Conservation (phyloP, 2,329 filamentous ascomycete species). For the Myotisia sp. region DNA sequence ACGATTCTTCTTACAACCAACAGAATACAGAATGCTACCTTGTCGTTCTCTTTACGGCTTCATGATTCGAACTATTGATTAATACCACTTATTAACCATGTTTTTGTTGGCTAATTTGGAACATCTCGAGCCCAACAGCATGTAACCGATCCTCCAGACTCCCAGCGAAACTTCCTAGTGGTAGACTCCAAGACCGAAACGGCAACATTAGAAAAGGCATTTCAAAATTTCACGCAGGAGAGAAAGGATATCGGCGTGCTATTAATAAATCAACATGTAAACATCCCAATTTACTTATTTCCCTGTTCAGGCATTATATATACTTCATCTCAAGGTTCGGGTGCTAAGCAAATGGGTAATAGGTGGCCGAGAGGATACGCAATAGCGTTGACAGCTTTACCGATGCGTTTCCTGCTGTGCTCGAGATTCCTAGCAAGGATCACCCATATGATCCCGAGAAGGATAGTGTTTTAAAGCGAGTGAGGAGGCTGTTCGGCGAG, state of each 20-base stretch:
- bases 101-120: background rate
- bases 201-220: conserved; percentile 72
- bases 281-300: conserved; percentile 13
- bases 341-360: conserved; percentile 5
- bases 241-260: conserved; percentile 95
- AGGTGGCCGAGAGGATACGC: conserved; percentile 92
- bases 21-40: conserved; percentile 2
- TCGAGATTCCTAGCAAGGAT: conserved; percentile 97
- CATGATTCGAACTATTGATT: no score
- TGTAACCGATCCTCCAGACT: conserved; percentile 73
- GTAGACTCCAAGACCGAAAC: conserved; percentile 90
- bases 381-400: conserved; percentile 82
- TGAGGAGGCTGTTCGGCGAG: conserved; percentile 56
- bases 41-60: no score
- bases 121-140: conserved; percentile 43
- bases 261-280: conserved; percentile 93
- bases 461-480: conserved; percentile 87
- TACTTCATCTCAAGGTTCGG: background rate
- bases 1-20: background rate
- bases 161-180: conserved; percentile 95
- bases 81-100: no score
- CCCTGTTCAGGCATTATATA: no score
- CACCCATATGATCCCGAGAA: conserved; percentile 98
- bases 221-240: conserved; percentile 74
- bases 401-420: conserved; percentile 84